phyloP scores from a whole-genome alignment of 192 early-diverging fungal species.

The Coemansia sp. region DNA sequence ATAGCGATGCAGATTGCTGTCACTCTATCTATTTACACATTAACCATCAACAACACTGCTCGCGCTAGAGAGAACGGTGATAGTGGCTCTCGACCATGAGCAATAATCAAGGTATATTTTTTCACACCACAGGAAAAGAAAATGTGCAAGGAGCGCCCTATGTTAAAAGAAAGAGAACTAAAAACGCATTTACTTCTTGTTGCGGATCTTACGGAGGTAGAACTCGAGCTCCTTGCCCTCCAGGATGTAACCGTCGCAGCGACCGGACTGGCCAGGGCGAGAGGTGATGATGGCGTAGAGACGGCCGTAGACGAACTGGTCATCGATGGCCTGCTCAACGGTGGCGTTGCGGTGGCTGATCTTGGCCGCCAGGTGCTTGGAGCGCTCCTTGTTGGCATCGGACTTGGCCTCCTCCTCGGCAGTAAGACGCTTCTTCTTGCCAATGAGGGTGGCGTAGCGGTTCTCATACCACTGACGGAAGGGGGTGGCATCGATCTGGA shows the following conservation, averaged over 20 bases:
- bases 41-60: too few relatives aligned
- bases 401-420: constrained; percentile 53
- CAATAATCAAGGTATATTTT: too few relatives aligned
- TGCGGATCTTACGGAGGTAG: constrained; percentile 87
- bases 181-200: constrained; percentile 53
- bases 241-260: constrained; percentile 96
- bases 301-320: constrained; percentile 94
- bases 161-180: constrained; percentile 11
- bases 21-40: too few relatives aligned
- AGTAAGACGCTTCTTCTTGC: constrained; percentile 63
- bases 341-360: constrained; percentile 79
- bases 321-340: constrained; percentile 83
- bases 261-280: constrained; percentile 96
- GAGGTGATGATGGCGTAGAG: constrained; percentile 90
- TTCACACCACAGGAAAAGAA: constrained; percentile 25
- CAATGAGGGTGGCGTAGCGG: constrained; percentile 88
- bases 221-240: constrained; percentile 99
- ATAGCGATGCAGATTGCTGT: too few relatives aligned
- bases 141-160: constrained; percentile 5
- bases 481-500: constrained; percentile 98
- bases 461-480: constrained; percentile 99
- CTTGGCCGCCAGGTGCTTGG: constrained; percentile 88
- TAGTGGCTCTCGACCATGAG: too few relatives aligned
- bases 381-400: constrained; percentile 79
- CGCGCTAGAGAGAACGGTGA: too few relatives aligned